These are phyloP conservation scores for Agrostemma githago DNA, from an alignment of 148 eudicot species.

Conservation along the genomic window DNA sequence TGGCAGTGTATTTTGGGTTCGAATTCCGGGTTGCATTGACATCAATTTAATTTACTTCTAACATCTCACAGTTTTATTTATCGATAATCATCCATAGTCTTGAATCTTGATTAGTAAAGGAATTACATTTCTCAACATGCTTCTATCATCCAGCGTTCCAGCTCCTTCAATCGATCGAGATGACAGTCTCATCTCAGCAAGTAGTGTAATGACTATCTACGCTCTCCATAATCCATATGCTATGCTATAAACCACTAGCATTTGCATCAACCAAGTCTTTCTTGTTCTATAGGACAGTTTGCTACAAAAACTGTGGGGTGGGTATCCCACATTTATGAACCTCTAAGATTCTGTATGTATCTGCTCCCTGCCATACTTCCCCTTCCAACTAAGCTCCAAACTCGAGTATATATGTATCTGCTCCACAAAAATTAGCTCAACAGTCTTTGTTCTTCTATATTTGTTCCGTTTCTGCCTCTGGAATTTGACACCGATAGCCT, in stretches of 20 bases:
- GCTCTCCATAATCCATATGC: neutral
- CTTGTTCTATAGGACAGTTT: neutral
- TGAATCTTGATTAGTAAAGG: too few relatives aligned
- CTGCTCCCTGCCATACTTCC: neutral
- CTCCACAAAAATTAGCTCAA: neutral
- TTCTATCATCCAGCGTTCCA: too few relatives aligned
- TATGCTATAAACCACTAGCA: neutral
- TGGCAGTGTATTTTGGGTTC: too few relatives aligned
- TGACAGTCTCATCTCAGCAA: neutral
- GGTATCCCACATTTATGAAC: neutral
- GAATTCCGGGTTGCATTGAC: too few relatives aligned
- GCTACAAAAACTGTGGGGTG: neutral
- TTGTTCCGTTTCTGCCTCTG: slow-evolving; percentile 10
- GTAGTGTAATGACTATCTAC: neutral
- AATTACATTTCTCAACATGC: too few relatives aligned
- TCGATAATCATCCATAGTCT: too few relatives aligned
- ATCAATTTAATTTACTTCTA: too few relatives aligned
- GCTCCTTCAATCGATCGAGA: neutral
- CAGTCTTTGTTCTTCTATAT: slow-evolving; percentile 18
- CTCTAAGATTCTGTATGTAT: neutral
- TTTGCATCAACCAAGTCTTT: neutral
- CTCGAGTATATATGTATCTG: neutral
- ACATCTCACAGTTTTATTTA: too few relatives aligned
- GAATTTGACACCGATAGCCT: slow-evolving; percentile 39
- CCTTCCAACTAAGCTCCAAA: neutral